Conservation (phyloP, 2,329 filamentous ascomycete species). For the Botryosphaeria dothidea region DNA sequence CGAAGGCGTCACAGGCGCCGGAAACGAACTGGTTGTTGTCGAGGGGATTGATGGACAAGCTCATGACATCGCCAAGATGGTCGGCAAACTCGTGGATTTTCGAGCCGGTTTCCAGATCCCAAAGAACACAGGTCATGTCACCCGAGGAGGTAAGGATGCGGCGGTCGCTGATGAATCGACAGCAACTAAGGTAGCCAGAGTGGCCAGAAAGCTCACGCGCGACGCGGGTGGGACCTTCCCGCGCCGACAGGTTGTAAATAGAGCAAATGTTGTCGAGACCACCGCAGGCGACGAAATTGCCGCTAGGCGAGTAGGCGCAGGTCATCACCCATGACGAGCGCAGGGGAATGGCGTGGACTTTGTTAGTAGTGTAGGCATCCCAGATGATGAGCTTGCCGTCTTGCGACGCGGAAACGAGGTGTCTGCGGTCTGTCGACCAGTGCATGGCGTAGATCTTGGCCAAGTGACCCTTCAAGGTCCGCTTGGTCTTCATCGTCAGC, state of each 20-base stretch:
- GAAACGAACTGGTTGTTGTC: slow-evolving; percentile 99
- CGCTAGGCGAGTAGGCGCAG: slow-evolving; percentile 96
- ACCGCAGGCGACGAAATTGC: slow-evolving; percentile 97
- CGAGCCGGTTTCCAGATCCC: slow-evolving; percentile 97
- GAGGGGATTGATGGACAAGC: slow-evolving; percentile 97
- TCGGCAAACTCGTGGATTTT: slow-evolving; percentile 98
- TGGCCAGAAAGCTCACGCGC: slow-evolving; percentile 95
- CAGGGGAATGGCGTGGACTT: slow-evolving; percentile 96
- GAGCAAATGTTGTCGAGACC: slow-evolving; percentile 99
- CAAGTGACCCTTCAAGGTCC: slow-evolving; percentile 94
- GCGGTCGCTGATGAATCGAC: slow-evolving; percentile 97
- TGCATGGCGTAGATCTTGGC: slow-evolving; percentile 99
- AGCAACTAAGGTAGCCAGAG: slow-evolving; percentile 96
- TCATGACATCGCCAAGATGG: slow-evolving; percentile 98
- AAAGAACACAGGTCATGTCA: slow-evolving; percentile 99
- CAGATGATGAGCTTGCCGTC: slow-evolving; percentile 99
- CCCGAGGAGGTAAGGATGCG: slow-evolving; percentile 97
- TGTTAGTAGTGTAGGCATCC: slow-evolving; percentile 99
- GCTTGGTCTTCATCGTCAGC: slow-evolving; percentile 96
- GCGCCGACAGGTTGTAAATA: slow-evolving; percentile 96
- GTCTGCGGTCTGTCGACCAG: slow-evolving; percentile 97
- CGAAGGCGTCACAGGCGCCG: slow-evolving; percentile 97
- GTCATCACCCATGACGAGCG: slow-evolving; percentile 99
- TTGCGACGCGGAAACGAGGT: slow-evolving; percentile 96
- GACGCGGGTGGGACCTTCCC: slow-evolving; percentile 95